A percentile compares a stretch with the other conserved stretches of the same genome.
phyloP scores from a whole-genome alignment of 257 asterid genomes.

The Lycium ferocissimum region DNA sequence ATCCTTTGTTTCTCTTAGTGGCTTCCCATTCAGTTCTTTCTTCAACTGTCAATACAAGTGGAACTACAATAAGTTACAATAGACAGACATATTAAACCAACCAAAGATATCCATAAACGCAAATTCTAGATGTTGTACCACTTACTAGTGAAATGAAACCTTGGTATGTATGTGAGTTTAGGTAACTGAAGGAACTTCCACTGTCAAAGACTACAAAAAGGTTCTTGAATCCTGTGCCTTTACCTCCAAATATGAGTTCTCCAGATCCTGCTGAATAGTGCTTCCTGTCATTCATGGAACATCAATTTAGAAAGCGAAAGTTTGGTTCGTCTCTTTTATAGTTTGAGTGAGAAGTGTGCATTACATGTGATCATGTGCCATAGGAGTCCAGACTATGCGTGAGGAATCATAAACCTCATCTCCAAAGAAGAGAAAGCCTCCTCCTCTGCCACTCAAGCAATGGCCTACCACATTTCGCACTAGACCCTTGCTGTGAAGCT shows the following conservation, averaged over 20 bases:
- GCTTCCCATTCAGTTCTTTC: slow-evolving; percentile 71
- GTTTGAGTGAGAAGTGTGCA: background rate
- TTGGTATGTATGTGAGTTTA: slow-evolving; percentile 71
- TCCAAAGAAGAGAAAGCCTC: slow-evolving; percentile 91
- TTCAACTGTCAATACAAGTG: slow-evolving; percentile 49
- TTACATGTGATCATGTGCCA: slow-evolving; percentile 80
- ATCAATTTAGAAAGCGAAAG: background rate
- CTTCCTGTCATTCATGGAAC: slow-evolving; percentile 55
- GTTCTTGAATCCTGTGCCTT: slow-evolving; percentile 70
- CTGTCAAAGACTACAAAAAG: slow-evolving; percentile 87
- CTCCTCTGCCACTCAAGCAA: slow-evolving; percentile 73
- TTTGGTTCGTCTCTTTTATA: background rate
- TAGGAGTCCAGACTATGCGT: slow-evolving; percentile 78
- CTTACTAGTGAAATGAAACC: slow-evolving; percentile 72
- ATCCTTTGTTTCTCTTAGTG: slow-evolving; percentile 68
- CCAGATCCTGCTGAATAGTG: slow-evolving; percentile 86
- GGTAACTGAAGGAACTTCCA: slow-evolving; percentile 93
- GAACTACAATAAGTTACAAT: background rate
- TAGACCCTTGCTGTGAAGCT: slow-evolving; percentile 74
- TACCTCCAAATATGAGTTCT: slow-evolving; percentile 80
- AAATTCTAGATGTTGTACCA: slow-evolving; percentile 5
- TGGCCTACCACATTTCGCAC: slow-evolving; percentile 81
- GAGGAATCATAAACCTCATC: slow-evolving; percentile 81
- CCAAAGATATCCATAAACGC: background rate
- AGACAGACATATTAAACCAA: background rate